Base-by-base conservation (phyloP, 2,329 filamentous ascomycete genomes). In the Paraphaeosphaeria sporulosa region DNA sequence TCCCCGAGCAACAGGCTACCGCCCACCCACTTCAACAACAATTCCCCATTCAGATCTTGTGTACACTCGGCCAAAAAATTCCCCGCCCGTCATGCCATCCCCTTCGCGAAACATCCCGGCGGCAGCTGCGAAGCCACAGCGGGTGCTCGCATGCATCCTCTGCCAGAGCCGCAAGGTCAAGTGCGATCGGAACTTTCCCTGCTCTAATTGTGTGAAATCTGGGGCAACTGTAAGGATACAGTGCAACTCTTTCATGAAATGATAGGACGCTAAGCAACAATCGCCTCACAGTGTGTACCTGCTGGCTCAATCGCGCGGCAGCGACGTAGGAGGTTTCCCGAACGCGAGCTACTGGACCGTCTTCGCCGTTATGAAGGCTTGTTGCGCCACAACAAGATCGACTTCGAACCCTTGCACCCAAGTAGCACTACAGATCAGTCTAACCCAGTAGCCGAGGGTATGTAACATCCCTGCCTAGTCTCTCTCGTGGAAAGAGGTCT, bases 331-430 rank as follows among this genome's bases (percentile, higher is more conserved):
- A 86, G 87, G 56, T 87, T 91, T 48, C 86, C 89, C 23, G 90
- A 93, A 76, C 86, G 86, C 70, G 89, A 91, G 59, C 80, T 93
- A 43, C 80, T 92, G 55, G 87, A 90, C 7, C 86, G 89, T n/a
- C 80, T 93, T 23, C 86, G 84, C 56, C 85, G 85, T 52, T 93
- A 93, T 68, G 91, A 93, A 76, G 74, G 78, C 7, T 78, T 93
- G 43, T 80, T 93, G 34, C 82, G 83, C 55, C 84, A 90, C 73
- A 83, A 92, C 68, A 85, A 88, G 53, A 86, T 93, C 69, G 78
- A 83, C n/a, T 91, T 93, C 65, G 87, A 92, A 52, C 84, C 88
- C 17, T 83, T 91, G 21, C 86, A 54, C n/a, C 51, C 51, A 10
- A 19, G 17, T 21, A 44, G 51, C 25, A 34, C 30, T 54, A 17